Conservation (phyloP, 1,284 basidiomycete genomes). For the Sanghuangporus baumii region DNA sequence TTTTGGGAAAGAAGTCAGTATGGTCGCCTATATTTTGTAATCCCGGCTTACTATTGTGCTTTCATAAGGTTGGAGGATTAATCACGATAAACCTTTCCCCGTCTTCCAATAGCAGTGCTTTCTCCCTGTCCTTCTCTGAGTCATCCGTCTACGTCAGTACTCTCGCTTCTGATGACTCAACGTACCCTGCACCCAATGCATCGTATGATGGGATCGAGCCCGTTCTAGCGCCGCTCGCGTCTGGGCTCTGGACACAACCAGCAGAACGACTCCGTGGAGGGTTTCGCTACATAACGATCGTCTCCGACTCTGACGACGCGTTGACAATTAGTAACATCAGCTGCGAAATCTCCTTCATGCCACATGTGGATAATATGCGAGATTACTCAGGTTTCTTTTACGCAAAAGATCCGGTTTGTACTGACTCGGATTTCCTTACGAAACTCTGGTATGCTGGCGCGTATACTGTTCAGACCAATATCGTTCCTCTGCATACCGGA, state of each 20-base stretch:
- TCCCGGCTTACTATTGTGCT: background rate
- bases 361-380: slow-evolving; percentile 44
- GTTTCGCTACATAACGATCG: slow-evolving; percentile 51
- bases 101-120: slow-evolving; percentile 25
- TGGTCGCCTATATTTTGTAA: background rate
- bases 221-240: slow-evolving; percentile 27
- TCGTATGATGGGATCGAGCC: slow-evolving; percentile 22
- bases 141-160: slow-evolving; percentile 40
- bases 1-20: slow-evolving; percentile 38
- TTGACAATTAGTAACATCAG: slow-evolving; percentile 46
- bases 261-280: slow-evolving; percentile 42
- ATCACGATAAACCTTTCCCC: slow-evolving; percentile 36
- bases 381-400: slow-evolving; percentile 54
- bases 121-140: slow-evolving; percentile 44
- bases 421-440: slow-evolving; percentile 47
- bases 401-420: slow-evolving; percentile 38
- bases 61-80: slow-evolving; percentile 37
- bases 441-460: slow-evolving; percentile 61
- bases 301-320: slow-evolving; percentile 31
- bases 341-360: slow-evolving; percentile 51
- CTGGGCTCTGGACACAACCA: slow-evolving; percentile 47
- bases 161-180: slow-evolving; percentile 39
- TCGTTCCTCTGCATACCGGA: slow-evolving; percentile 47
- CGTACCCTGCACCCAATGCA: slow-evolving; percentile 33
- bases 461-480: slow-evolving; percentile 58